phyloP scores from a whole-genome alignment of 1,139 yeast genomes.

The Blastobotrys aristatus region DNA sequence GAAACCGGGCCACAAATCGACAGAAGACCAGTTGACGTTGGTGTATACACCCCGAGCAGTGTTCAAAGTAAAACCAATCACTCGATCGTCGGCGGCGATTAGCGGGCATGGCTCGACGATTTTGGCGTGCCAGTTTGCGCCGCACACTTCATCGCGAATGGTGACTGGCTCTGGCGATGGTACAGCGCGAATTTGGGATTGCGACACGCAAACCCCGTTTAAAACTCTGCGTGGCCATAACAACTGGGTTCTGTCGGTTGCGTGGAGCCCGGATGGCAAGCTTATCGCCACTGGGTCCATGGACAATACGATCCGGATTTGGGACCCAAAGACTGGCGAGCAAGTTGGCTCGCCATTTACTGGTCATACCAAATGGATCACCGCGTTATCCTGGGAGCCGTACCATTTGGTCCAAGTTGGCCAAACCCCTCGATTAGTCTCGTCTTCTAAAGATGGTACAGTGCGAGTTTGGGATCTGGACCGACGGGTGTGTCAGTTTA shows the following conservation, averaged over 20 bases:
- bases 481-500: slow-evolving; percentile 59
- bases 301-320: slow-evolving; percentile 83
- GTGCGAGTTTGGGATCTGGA: slow-evolving; percentile 86
- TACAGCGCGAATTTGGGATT: slow-evolving; percentile 98
- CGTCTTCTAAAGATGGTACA: slow-evolving; percentile 91
- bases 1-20: slow-evolving; percentile 80
- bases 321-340: slow-evolving; percentile 78
- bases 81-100: slow-evolving; percentile 87
- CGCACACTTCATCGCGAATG: slow-evolving; percentile 78
- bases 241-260: slow-evolving; percentile 92
- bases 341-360: slow-evolving; percentile 65
- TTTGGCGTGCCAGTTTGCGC: slow-evolving; percentile 89
- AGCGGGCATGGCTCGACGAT: slow-evolving; percentile 96
- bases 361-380: slow-evolving; percentile 89
- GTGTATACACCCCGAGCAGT: slow-evolving; percentile 94
- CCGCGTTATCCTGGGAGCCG: slow-evolving; percentile 93
- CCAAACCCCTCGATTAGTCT: slow-evolving; percentile 63
- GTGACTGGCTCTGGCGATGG: slow-evolving; percentile 97
- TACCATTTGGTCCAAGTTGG: slow-evolving; percentile 69
- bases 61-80: slow-evolving; percentile 86
- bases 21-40: slow-evolving; percentile 89
- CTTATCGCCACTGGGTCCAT: slow-evolving; percentile 93
- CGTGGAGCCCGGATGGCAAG: slow-evolving; percentile 91
- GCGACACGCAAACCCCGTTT: slow-evolving; percentile 88
- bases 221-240: slow-evolving; percentile 77